Evolutionary conservation across 2,329 filamentous ascomycete genomes (phyloP).

Genomic region (Zelopaecilomyces penicillatus): DNA sequence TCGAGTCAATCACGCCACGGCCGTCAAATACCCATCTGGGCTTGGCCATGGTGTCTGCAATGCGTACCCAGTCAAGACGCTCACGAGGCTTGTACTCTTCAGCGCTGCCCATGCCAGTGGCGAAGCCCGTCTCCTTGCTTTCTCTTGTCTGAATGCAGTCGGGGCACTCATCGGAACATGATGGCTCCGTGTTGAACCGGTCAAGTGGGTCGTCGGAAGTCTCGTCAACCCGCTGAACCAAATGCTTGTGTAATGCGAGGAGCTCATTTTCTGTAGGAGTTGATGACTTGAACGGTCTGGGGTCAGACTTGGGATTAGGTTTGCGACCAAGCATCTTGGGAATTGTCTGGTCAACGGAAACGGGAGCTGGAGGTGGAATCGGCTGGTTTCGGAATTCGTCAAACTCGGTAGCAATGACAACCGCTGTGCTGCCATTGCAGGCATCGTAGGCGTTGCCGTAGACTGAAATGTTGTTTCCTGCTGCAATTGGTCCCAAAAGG

Average conservation of each 20-base stretch:
- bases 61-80: slow-evolving; percentile 43
- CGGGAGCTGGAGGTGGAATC: slow-evolving; percentile 21
- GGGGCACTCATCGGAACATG: slow-evolving; percentile 37
- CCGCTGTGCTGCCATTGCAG: slow-evolving; percentile 39
- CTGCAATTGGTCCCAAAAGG: slow-evolving; percentile 30
- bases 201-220: slow-evolving; percentile 35
- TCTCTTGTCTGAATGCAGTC: slow-evolving; percentile 39
- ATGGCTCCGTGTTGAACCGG: slow-evolving; percentile 36
- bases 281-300: slow-evolving; percentile 33
- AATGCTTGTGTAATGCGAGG: slow-evolving; percentile 38
- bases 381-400: slow-evolving; percentile 44
- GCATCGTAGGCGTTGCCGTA: slow-evolving; percentile 42
- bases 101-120: slow-evolving; percentile 34
- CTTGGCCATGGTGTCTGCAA: slow-evolving; percentile 41
- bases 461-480: slow-evolving; percentile 37
- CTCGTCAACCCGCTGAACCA: slow-evolving; percentile 26
- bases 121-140: slow-evolving; percentile 29
- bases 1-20: slow-evolving; percentile 43
- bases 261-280: slow-evolving; percentile 36
- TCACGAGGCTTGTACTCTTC: slow-evolving; percentile 39
- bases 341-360: slow-evolving; percentile 16
- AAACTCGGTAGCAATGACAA: slow-evolving; percentile 48
- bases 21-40: slow-evolving; percentile 51
- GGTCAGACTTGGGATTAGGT: slow-evolving; percentile 35
- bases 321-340: slow-evolving; percentile 27